These are phyloP conservation scores for Glycyrrhiza uralensis DNA, from an alignment of 306 rosid genomes.

Conservation along the genomic window DNA sequence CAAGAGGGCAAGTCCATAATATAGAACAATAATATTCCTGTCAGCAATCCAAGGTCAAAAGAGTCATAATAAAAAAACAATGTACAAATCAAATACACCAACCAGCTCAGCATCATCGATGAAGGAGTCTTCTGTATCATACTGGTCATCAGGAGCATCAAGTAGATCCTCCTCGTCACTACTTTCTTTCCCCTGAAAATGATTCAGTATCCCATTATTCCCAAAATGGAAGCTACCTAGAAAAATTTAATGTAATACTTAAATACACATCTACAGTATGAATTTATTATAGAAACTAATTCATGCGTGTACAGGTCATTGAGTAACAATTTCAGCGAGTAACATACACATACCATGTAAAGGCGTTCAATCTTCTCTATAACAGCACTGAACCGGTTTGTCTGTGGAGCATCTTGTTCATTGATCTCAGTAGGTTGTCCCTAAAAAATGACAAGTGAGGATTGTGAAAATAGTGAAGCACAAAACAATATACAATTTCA, in stretches of 20 bases:
- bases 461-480: conserved; percentile 9
- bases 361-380: conserved; percentile 97
- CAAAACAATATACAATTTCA: conserved; percentile 1
- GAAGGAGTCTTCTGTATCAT: conserved; percentile 97
- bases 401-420: conserved; percentile 59
- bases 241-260: not conserved
- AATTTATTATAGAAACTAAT: conserved; percentile 16
- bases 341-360: conserved; percentile 56
- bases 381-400: conserved; percentile 95
- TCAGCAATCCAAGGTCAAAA: conserved; percentile 22
- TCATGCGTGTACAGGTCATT: not conserved
- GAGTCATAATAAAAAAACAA: conserved; percentile 12
- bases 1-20: not conserved
- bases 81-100: conserved; percentile 34
- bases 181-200: conserved; percentile 87
- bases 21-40: conserved; percentile 12
- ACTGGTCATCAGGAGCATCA: conserved; percentile 88
- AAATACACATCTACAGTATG: conserved; percentile 10
- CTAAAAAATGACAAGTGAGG: conserved; percentile 37
- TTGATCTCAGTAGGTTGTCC: conserved; percentile 61
- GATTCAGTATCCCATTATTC: conserved; percentile 22
- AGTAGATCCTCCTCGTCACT: conserved; percentile 80
- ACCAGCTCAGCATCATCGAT: conserved; percentile 98
- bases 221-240: not conserved
- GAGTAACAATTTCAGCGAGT: not conserved